Base-by-base conservation (phyloP, 805 yeast species). In the Metschnikowia drakensbergensis region DNA sequence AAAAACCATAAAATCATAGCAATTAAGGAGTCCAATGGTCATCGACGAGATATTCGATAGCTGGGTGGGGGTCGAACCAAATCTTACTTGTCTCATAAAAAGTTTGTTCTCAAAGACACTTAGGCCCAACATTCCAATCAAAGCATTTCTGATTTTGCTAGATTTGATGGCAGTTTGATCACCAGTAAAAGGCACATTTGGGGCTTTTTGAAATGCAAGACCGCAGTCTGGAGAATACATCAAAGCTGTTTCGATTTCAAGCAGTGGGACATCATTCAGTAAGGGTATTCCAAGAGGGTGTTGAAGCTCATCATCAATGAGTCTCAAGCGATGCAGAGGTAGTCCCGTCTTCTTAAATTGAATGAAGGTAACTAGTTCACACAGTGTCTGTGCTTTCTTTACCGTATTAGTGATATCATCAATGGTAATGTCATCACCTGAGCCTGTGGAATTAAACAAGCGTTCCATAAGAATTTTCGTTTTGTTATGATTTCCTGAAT, bases 161-260 rank as follows among this genome's bases (percentile, higher is more conserved):
- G 62, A 59, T 32, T 62, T 67, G 22, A 77, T 72, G 58, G 84
- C 91, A 44, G 69, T 65, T 51, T 82, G 79, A n/a, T 76, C 67
- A 1, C 97, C 97, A 5, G 66, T 48, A 31, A 71, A 54, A 3
- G 48, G 49, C 3, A 47, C 45, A 5, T 50, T 51, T 6, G 53
- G 47, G 30, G 57, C 54, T 27, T 55, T 57, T 30, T 52, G 62
- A 4, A 88, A 51, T 2, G 77, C 61, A 2, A 84, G 60, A 0
- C 91, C 96, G 71, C 98, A 91, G 61, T 91, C 96, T 0, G 97
- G 97, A 0, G 96, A 88, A 59, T 87, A 90, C 17, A 88, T 50
- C 10, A 88, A 53, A 5, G 85, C 89, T 8, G 76, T 66, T 2
- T 75, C 63, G 7, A 91, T 58, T 30, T 67, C 68, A 13, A 91